Evolutionary conservation across 1,139 yeast species (phyloP).

Genomic region (Taphrina betulina): DNA sequence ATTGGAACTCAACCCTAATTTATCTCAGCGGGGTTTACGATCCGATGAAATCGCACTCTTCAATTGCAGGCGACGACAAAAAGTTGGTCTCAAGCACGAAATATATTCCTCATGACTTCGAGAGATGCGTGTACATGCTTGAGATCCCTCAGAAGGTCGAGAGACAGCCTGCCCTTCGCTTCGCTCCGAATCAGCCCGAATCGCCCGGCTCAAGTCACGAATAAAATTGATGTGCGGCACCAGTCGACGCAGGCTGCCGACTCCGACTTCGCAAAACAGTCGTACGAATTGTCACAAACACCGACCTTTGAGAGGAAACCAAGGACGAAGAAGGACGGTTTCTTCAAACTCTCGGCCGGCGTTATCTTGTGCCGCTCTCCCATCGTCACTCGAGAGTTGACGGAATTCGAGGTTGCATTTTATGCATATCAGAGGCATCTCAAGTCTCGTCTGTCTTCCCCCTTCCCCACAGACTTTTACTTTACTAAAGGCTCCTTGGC

Average conservation of each 20-base stretch:
- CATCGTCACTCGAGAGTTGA: slow-evolving; percentile 71
- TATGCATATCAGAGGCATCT: slow-evolving; percentile 81
- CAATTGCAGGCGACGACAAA: too few species aligned
- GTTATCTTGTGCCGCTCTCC: slow-evolving; percentile 78
- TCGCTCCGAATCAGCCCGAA: slow-evolving; percentile 3
- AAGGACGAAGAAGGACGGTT: slow-evolving; percentile 11
- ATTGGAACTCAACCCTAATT: too few species aligned
- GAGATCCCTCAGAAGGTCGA: not conserved
- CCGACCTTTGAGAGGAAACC: slow-evolving; percentile 1
- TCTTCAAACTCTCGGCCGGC: slow-evolving; percentile 41
- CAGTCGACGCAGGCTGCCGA: not conserved
- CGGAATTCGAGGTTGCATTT: slow-evolving; percentile 71
- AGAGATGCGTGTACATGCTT: slow-evolving; percentile 8
- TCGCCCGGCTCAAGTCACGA: too few species aligned
- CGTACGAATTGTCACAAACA: too few species aligned
- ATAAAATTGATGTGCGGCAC: not conserved
- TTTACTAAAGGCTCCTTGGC: slow-evolving; percentile 87
- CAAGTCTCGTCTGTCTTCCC: slow-evolving; percentile 92
- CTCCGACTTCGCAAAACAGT: too few species aligned
- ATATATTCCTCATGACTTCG: slow-evolving; percentile 6
- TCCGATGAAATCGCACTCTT: too few species aligned
- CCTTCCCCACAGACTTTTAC: slow-evolving; percentile 91
- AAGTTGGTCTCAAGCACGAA: too few species aligned
- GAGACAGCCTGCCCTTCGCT: not conserved
- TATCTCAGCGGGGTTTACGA: too few species aligned